These are phyloP conservation scores for Tubosaeta brunneosetosa DNA, from an alignment of 768 basidiomycete genomes.

Conservation along the genomic window DNA sequence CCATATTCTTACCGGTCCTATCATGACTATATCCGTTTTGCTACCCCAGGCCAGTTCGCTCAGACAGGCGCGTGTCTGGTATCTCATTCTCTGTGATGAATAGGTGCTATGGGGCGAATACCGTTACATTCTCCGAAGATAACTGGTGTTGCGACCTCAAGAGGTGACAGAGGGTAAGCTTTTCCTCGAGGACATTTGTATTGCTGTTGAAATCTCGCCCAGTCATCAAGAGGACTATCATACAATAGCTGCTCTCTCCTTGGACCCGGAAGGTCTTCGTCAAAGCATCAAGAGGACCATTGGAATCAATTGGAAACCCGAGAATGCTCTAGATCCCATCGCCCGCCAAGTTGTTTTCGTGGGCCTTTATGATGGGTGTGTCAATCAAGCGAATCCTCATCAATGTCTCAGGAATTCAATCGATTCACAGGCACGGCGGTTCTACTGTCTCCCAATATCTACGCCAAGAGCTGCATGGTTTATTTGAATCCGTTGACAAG, in stretches of 20 bases:
- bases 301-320: constrained; percentile 70
- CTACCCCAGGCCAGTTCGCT: constrained; percentile 40
- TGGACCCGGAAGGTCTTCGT: constrained; percentile 72
- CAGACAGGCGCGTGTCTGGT: not conserved
- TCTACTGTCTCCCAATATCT: constrained; percentile 85
- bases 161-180: constrained; percentile 67
- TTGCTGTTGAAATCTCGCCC: constrained; percentile 9
- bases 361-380: constrained; percentile 89
- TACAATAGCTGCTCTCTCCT: constrained; percentile 66
- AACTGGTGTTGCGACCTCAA: constrained; percentile 68
- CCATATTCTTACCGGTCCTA: constrained; percentile 35
- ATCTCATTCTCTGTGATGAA: constrained; percentile 8
- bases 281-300: constrained; percentile 57
- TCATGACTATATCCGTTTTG: constrained; percentile 66
- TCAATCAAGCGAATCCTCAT: not conserved
- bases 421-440: constrained; percentile 76
- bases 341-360: constrained; percentile 78
- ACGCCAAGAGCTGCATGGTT: constrained; percentile 77
- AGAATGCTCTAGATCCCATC: constrained; percentile 46
- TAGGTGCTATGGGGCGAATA: constrained; percentile 63
- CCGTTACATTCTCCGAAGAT: constrained; percentile 74
- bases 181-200: not conserved
- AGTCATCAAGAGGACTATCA: constrained; percentile 92
- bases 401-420: constrained; percentile 1
- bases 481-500: constrained; percentile 77